Evolutionary conservation across 805 yeast genomes (phyloP).

Genomic region (Metahyphopichia silvanorum): DNA sequence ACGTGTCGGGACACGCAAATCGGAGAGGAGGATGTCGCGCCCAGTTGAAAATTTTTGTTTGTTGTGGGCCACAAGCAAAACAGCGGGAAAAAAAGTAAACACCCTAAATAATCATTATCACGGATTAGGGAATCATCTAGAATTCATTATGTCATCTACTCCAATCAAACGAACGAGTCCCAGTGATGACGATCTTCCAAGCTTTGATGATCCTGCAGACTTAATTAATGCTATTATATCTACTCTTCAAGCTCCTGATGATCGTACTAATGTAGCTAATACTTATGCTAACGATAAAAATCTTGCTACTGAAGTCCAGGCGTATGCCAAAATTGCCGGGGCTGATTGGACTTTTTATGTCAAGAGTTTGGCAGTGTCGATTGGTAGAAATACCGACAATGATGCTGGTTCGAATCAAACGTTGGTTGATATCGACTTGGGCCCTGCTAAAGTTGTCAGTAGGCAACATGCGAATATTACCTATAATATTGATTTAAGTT

Average conservation of each 20-base stretch:
- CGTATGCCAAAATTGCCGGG: constrained; percentile 96
- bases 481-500: constrained; percentile 68
- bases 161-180: constrained; percentile 26
- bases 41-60: too few species aligned
- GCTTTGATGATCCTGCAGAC: constrained; percentile 58
- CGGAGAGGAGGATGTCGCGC: too few species aligned
- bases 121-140: too few species aligned
- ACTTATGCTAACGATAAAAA: constrained; percentile 73
- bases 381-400: constrained; percentile 78
- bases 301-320: constrained; percentile 79
- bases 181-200: constrained; percentile 26
- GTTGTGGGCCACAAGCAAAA: too few species aligned
- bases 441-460: constrained; percentile 96
- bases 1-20: too few species aligned
- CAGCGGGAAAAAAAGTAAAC: too few species aligned
- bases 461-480: constrained; percentile 84
- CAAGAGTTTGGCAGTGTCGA: constrained; percentile 65
- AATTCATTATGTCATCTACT: constrained; percentile 27
- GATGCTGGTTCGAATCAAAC: constrained; percentile 4
- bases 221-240: constrained; percentile 73
- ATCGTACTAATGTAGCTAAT: constrained; percentile 68
- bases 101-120: too few species aligned
- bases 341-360: constrained; percentile 92
- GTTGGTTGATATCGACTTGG: constrained; percentile 77
- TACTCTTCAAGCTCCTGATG: constrained; percentile 66